Percentiles rank a stretch among this genome's conserved stretches.
Conservation (phyloP, 2,329 filamentous ascomycete genomes). For the Fusarium nanum region DNA sequence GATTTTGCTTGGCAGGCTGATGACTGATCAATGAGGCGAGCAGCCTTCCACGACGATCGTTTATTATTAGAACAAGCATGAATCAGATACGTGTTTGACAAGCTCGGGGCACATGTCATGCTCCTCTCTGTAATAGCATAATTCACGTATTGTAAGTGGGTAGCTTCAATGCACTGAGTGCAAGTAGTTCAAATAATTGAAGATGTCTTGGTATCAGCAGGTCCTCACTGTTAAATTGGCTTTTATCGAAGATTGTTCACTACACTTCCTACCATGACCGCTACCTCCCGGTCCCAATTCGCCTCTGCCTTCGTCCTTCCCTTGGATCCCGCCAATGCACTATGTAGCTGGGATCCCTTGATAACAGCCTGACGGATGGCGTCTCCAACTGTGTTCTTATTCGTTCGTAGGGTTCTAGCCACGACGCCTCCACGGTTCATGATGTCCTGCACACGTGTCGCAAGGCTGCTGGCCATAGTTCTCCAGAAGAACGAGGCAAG, state of each 20-base stretch:
- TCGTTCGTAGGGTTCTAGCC: conserved; percentile 81
- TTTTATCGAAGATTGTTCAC: conserved; percentile 64
- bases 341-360: conserved; percentile 77
- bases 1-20: conserved; percentile 21
- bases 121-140: not conserved
- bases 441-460: conserved; percentile 84
- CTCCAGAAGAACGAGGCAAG: conserved; percentile 95
- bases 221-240: not conserved
- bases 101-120: not conserved
- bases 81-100: conserved; percentile 9
- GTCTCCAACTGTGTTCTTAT: conserved; percentile 78
- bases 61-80: conserved; percentile 16
- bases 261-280: conserved; percentile 92
- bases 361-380: conserved; percentile 86
- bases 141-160: not conserved
- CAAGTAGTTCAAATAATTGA: not conserved
- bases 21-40: conserved; percentile 34
- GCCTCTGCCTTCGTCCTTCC: conserved; percentile 61
- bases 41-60: conserved; percentile 13
- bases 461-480: conserved; percentile 81
- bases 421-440: conserved; percentile 84
- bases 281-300: conserved; percentile 88
- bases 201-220: not conserved
- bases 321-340: conserved; percentile 58
- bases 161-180: not conserved